A percentile compares a stretch with the other conserved stretches of the same genome.
phyloP scores from a whole-genome alignment of 2,329 filamentous ascomycete species.

The Claviceps digitariae region DNA sequence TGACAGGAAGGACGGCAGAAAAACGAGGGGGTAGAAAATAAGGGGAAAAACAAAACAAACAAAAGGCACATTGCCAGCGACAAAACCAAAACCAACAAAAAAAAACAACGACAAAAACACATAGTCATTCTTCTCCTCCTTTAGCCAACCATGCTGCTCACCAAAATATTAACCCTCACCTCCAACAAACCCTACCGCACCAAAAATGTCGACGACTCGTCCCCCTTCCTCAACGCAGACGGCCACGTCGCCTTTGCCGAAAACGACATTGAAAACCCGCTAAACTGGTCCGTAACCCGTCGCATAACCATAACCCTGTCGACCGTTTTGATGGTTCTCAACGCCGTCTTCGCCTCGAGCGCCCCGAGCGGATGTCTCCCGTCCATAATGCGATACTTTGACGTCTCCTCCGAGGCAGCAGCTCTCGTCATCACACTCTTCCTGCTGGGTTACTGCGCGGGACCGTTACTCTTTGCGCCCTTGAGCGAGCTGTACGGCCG shows the following conservation, averaged over 20 bases:
- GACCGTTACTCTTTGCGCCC: slow-evolving; percentile 44
- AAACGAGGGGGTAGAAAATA: too few relatives aligned
- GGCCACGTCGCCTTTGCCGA: slow-evolving; percentile 37
- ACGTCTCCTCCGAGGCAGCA: slow-evolving; percentile 32
- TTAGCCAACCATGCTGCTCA: slow-evolving; percentile 5
- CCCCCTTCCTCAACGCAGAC: slow-evolving; percentile 30
- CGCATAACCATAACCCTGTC: slow-evolving; percentile 27
- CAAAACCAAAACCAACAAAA: too few relatives aligned
- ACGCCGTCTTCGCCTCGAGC: slow-evolving; percentile 37
- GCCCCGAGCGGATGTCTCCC: slow-evolving; percentile 20
- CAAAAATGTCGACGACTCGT: slow-evolving; percentile 12
- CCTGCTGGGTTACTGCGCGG: slow-evolving; percentile 41
- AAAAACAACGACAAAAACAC: too few relatives aligned
- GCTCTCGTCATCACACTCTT: slow-evolving; percentile 40
- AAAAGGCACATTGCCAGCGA: too few relatives aligned
- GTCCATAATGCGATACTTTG: slow-evolving; percentile 22
- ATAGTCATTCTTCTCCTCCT: too few relatives aligned
- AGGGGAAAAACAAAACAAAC: too few relatives aligned
- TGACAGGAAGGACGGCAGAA: too few relatives aligned
- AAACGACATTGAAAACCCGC: slow-evolving; percentile 35
- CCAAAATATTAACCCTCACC: slow-evolving; percentile 33
- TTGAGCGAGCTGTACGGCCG: slow-evolving; percentile 44
- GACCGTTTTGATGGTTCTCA: slow-evolving; percentile 35
- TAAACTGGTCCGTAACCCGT: slow-evolving; percentile 31
- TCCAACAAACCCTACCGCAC: slow-evolving; percentile 38